Evolutionary conservation across 192 early-diverging fungal genomes (phyloP), one percentile per base, ranked within the genome.

Genomic region (Podila epigama): DNA sequence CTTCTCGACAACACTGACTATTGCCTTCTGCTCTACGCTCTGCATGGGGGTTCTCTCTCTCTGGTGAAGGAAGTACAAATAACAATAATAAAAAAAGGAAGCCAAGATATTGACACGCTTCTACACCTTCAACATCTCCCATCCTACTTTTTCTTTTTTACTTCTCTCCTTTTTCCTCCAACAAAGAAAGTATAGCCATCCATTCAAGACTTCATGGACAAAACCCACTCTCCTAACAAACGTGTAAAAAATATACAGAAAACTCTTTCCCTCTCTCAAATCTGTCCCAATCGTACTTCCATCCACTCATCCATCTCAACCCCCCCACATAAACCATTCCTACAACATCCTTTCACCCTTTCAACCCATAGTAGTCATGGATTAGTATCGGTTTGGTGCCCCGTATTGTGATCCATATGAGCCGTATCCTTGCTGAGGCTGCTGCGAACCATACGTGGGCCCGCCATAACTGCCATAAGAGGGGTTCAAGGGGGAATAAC

Each of bases 321-420:
- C 31, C 35, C 56, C 31, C 35, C n/a, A 32, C 10, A 9, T 7
- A 58, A 39, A 15, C 31, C 35, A 60, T 33, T 18, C 40, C 27
- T n/a, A 41, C 58, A 40, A 37, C 16, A 13, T 39, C 36, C 18
- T 35, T n/a, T 22, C n/a, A 22, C n/a, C n/a, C n/a, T n/a, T n/a
- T n/a, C n/a, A n/a, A n/a, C n/a, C n/a, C n/a, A n/a, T 11, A 44
- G 16, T 20, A 13, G 25, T 27, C 18, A 29, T 34, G 22, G 25
- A 53, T 68, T 75, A 75, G 65, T 75, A 75, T 18, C 72, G 72
- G 54, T 58, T 63, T 31, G 72, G 72, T 15, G 65, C 64, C 33
- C 72, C 72, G 59, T 75, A 75, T 52, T 75, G 72, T n/a, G 63
- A 57, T 32, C 72, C 72, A 58, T 75, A 75, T n/a, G 72, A 75